Percentiles rank a stretch among this genome's conserved stretches.
Conservation (phyloP, 371 early-diverging fungal species). For the Amoeboaphelidium protococcarum region DNA sequence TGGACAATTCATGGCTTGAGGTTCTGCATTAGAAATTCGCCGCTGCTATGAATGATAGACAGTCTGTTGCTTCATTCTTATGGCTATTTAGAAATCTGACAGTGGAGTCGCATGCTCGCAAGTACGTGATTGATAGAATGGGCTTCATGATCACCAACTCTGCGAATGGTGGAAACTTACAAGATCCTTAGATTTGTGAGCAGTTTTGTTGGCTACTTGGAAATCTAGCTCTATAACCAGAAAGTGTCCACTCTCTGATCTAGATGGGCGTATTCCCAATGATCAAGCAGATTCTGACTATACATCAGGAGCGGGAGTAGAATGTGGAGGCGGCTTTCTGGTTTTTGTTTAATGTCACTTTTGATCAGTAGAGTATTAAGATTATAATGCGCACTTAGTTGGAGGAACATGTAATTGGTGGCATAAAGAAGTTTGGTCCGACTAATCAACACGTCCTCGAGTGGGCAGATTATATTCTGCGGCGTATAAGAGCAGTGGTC, state of each 20-base stretch:
- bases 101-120: background rate
- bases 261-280: background rate
- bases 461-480: background rate
- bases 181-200: background rate
- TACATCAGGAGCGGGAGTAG: background rate
- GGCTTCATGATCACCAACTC: background rate
- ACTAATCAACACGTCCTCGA: background rate
- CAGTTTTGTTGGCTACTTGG: background rate
- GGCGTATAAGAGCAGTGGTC: background rate
- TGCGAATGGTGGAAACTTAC: background rate
- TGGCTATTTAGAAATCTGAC: background rate
- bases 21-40: background rate
- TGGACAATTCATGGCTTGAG: background rate
- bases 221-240: background rate
- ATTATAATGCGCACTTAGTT: background rate
- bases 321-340: background rate
- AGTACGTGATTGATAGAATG: background rate
- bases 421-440: background rate
- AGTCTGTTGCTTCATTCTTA: background rate
- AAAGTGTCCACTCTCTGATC: too few species aligned
- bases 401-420: background rate
- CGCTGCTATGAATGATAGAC: background rate
- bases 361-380: background rate
- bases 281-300: background rate
- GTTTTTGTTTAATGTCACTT: background rate